phyloP scores from a whole-genome alignment of 1,284 basidiomycete genomes.

The Grifola frondosa region DNA sequence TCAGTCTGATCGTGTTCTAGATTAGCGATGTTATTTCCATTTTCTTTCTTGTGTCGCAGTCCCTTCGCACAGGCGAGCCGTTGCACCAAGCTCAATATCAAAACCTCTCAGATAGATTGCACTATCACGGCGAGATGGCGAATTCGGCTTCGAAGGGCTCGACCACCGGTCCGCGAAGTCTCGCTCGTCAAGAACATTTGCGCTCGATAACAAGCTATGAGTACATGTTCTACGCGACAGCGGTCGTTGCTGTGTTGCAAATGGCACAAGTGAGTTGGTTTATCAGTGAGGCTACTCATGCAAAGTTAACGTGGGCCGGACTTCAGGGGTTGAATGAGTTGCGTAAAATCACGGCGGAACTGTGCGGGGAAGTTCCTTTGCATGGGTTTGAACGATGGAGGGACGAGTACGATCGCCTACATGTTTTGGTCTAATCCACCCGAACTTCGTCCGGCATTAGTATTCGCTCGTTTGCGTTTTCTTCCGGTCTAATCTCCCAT shows the following conservation, averaged over 20 bases:
- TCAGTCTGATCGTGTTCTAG: slow-evolving; percentile 22
- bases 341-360: slow-evolving; percentile 37
- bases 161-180: slow-evolving; percentile 10
- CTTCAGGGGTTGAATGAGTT: slow-evolving; percentile 44
- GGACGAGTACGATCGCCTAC: slow-evolving; percentile 26
- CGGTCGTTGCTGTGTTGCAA: slow-evolving; percentile 45
- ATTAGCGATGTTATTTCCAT: slow-evolving; percentile 46
- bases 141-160: slow-evolving; percentile 13
- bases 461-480: too few species aligned
- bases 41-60: slow-evolving; percentile 46
- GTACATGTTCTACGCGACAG: slow-evolving; percentile 47
- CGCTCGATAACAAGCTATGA: slow-evolving; percentile 35
- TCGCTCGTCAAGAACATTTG: slow-evolving; percentile 22
- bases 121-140: slow-evolving; percentile 38
- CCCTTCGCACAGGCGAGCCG: slow-evolving; percentile 46
- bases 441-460: too few species aligned
- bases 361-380: slow-evolving; percentile 50
- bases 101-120: slow-evolving; percentile 42
- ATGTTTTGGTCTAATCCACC: slow-evolving; percentile 10
- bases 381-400: slow-evolving; percentile 45
- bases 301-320: neutral
- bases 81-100: slow-evolving; percentile 45
- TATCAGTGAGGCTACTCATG: neutral
- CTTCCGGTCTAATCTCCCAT: slow-evolving; percentile 24
- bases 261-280: slow-evolving; percentile 38